phyloP scores from a whole-genome alignment of 2,329 filamentous ascomycete species.

The Ophiosphaerella herpotricha region DNA sequence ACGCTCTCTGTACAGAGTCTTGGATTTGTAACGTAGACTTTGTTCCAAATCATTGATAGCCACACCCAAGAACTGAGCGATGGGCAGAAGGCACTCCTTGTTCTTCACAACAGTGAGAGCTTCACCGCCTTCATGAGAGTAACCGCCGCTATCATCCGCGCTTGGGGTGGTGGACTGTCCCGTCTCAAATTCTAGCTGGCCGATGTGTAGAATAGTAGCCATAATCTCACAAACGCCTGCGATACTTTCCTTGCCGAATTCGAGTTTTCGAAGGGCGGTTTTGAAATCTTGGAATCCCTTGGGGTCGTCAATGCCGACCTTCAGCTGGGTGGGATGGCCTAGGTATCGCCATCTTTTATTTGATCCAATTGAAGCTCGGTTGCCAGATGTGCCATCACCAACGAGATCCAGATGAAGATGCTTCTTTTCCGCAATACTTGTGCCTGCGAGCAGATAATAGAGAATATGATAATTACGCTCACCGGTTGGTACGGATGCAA shows the following conservation, averaged over 20 bases:
- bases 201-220: conserved; percentile 93
- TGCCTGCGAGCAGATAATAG: conserved; percentile 93
- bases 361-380: conserved; percentile 59
- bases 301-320: conserved; percentile 93
- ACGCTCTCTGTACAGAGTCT: conserved; percentile 92
- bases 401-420: conserved; percentile 71
- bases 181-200: conserved; percentile 90
- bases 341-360: conserved; percentile 94
- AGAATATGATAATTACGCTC: conserved; percentile 96
- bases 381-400: conserved; percentile 55
- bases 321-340: conserved; percentile 93
- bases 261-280: conserved; percentile 88
- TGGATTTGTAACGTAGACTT: conserved; percentile 93
- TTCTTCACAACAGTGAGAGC: conserved; percentile 88
- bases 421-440: conserved; percentile 84
- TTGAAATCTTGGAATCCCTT: conserved; percentile 98
- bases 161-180: conserved; percentile 77
- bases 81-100: conserved; percentile 81
- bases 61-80: conserved; percentile 94
- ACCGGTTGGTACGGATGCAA: conserved; percentile 89
- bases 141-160: conserved; percentile 92
- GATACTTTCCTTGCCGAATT: conserved; percentile 91
- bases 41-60: conserved; percentile 79
- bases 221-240: conserved; percentile 96
- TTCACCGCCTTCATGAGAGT: conserved; percentile 91